Conservation (phyloP, 1,139 yeast genomes). For the Hyphopichia fennica region DNA sequence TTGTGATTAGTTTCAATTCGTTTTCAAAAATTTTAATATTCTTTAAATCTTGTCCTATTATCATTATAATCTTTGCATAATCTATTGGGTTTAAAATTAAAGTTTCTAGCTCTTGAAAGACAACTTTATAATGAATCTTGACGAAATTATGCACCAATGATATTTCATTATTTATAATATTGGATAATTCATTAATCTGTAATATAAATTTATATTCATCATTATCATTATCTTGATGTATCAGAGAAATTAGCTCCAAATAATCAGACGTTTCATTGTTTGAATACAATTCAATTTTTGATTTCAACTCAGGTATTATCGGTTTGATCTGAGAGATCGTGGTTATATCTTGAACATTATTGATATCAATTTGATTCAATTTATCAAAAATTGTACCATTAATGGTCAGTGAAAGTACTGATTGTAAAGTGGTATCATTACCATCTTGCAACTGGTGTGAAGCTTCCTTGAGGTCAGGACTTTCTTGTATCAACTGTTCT, state of each 20-base stretch:
- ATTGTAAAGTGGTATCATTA: background rate
- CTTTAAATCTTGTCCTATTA: conserved; percentile 52
- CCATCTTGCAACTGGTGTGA: background rate
- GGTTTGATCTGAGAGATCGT: conserved; percentile 23
- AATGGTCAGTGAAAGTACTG: conserved; percentile 6
- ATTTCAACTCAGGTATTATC: conserved; percentile 25
- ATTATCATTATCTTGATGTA: conserved; percentile 30
- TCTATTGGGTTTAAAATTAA: conserved; percentile 65
- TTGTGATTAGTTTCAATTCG: conserved; percentile 40
- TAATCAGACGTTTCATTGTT: conserved; percentile 30
- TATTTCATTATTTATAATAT: conserved; percentile 59
- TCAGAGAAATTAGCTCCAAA: conserved; percentile 30
- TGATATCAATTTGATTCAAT: conserved; percentile 16
- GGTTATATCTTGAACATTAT: conserved; percentile 16
- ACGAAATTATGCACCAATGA: conserved; percentile 49
- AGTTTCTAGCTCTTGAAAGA: conserved; percentile 72
- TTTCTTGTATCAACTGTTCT: conserved; percentile 3
- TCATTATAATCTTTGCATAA: conserved; percentile 54
- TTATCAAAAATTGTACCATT: conserved; percentile 11
- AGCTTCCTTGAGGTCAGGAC: too few relatives aligned
- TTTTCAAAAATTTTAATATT: conserved; percentile 32
- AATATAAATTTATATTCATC: conserved; percentile 53
- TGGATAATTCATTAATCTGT: conserved; percentile 55
- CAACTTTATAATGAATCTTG: conserved; percentile 52
- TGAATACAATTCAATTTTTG: conserved; percentile 22